These are phyloP conservation scores for Knoxdaviesia capensis DNA, from an alignment of 2,329 filamentous ascomycete genomes.

Conservation along the genomic window DNA sequence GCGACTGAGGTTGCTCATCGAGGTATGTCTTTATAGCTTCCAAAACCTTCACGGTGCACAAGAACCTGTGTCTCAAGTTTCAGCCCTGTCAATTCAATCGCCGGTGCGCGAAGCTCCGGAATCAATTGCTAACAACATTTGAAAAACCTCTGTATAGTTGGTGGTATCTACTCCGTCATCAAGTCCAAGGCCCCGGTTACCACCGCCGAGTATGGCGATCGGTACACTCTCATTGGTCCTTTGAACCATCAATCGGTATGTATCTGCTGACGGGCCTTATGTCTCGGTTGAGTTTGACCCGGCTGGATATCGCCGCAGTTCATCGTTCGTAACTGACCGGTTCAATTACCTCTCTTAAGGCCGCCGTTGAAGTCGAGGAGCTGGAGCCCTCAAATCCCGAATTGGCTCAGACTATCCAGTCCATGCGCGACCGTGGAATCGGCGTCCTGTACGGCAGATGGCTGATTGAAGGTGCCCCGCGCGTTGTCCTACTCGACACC, in stretches of 20 bases:
- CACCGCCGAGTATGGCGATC: conserved; percentile 93
- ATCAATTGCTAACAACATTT: conserved; percentile 1
- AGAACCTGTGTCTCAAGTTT: too few species aligned
- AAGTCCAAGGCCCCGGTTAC: conserved; percentile 98
- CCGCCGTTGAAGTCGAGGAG: conserved; percentile 93
- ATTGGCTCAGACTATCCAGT: conserved; percentile 63
- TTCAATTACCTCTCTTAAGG: conserved; percentile 25
- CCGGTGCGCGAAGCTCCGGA: background rate
- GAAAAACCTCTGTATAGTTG: conserved; percentile 34
- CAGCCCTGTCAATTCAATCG: background rate
- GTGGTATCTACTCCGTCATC: conserved; percentile 96
- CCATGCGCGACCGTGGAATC: conserved; percentile 85
- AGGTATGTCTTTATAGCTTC: conserved; percentile 31
- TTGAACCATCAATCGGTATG: conserved; percentile 77
- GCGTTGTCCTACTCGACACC: conserved; percentile 87
- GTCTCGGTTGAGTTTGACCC: too few species aligned
- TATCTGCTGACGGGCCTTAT: conserved; percentile 2
- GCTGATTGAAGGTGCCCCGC: conserved; percentile 90
- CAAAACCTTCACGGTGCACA: background rate
- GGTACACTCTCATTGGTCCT: conserved; percentile 87
- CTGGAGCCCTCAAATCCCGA: conserved; percentile 67
- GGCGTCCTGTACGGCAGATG: conserved; percentile 84
- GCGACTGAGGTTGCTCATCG: conserved; percentile 95
- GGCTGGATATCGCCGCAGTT: too few species aligned
- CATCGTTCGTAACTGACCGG: background rate